Conservation (phyloP, 1,139 yeast genomes). For the Suhomyces bribrorum region DNA sequence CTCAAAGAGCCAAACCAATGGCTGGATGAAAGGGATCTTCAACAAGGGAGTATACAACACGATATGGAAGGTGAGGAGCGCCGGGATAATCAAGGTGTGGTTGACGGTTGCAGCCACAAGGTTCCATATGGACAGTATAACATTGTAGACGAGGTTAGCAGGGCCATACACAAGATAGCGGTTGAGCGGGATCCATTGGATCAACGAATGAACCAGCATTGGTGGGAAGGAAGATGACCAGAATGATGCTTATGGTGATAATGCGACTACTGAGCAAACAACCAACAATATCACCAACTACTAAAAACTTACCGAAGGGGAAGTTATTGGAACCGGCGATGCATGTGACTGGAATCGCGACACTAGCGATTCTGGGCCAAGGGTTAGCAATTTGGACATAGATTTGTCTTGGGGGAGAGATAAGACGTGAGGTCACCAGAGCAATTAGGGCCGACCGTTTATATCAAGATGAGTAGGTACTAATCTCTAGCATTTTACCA, state of each 20-base stretch:
- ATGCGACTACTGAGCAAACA: too few relatives aligned
- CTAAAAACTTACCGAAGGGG: too few relatives aligned
- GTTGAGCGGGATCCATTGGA: slow-evolving; percentile 1
- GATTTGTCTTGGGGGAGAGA: too few relatives aligned
- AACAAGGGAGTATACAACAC: slow-evolving; percentile 17
- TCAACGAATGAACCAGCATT: slow-evolving; percentile 3
- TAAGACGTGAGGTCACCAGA: too few relatives aligned
- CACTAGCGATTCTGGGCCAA: too few relatives aligned
- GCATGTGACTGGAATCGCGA: too few relatives aligned
- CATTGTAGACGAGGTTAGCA: background rate
- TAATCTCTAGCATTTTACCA: too few relatives aligned
- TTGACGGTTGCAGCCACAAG: slow-evolving; percentile 1
- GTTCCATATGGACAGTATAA: background rate
- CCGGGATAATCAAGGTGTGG: slow-evolving; percentile 16
- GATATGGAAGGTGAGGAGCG: slow-evolving; percentile 13
- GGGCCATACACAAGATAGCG: slow-evolving; percentile 2
- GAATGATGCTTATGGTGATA: background rate
- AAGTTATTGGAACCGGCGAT: too few relatives aligned
- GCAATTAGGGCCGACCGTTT: too few relatives aligned
- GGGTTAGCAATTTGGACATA: too few relatives aligned
- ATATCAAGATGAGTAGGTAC: too few relatives aligned
- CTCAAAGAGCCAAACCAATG: slow-evolving; percentile 16
- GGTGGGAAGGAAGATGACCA: background rate
- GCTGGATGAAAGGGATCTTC: slow-evolving; percentile 15
- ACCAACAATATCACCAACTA: too few relatives aligned